A percentile compares a stretch with the other conserved stretches of the same genome.
These are phyloP conservation scores for Phytophthora multivora DNA, from an alignment of 352 stramenopile genomes.

Conservation along the genomic window DNA sequence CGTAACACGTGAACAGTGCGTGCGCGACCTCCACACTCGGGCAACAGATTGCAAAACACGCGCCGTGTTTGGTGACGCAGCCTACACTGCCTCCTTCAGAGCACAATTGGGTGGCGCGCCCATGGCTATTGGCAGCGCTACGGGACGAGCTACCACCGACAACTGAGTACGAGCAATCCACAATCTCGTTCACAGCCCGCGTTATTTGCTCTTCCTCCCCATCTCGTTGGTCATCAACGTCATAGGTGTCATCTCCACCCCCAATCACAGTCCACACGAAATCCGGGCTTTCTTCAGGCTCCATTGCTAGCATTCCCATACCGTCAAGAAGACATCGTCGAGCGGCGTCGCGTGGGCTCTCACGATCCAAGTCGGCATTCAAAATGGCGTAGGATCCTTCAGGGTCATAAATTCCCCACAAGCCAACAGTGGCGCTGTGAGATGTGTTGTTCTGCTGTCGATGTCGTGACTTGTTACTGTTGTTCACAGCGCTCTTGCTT, in stretches of 20 bases:
- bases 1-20: constrained; percentile 85
- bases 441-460: constrained; percentile 30
- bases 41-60: constrained; percentile 78
- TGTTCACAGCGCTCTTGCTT: constrained; percentile 18
- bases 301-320: constrained; percentile 76
- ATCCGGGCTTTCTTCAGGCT: constrained; percentile 75
- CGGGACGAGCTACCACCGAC: constrained; percentile 62
- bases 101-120: constrained; percentile 69
- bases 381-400: constrained; percentile 83
- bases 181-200: constrained; percentile 68
- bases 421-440: constrained; percentile 48
- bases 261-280: constrained; percentile 76
- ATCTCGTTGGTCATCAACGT: constrained; percentile 49
- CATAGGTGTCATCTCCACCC: constrained; percentile 41
- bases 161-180: constrained; percentile 75
- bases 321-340: constrained; percentile 65
- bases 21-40: constrained; percentile 81
- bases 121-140: constrained; percentile 23
- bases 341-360: constrained; percentile 68
- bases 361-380: constrained; percentile 63
- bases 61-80: constrained; percentile 71
- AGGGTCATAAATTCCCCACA: constrained; percentile 86
- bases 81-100: constrained; percentile 66
- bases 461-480: constrained; percentile 44
- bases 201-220: constrained; percentile 73